Percentiles rank a stretch among this genome's conserved stretches.
These are phyloP conservation scores for Ampelomyces quisqualis DNA, from an alignment of 2,329 filamentous ascomycete genomes.

Conservation along the genomic window DNA sequence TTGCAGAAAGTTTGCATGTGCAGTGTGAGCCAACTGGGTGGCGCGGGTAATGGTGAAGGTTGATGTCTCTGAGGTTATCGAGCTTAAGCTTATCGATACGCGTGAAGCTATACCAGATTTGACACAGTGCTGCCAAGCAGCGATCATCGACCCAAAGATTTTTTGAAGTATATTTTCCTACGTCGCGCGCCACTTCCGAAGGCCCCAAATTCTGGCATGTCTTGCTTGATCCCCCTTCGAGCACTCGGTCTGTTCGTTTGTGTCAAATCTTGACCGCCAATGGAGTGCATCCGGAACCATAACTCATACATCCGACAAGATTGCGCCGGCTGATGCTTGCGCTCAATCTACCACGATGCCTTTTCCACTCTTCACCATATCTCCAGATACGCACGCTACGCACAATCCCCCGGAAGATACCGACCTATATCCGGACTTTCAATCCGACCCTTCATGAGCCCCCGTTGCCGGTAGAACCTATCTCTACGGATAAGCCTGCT, in stretches of 20 bases:
- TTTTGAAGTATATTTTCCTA: too few relatives aligned
- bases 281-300: background rate
- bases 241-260: background rate
- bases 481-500: too few relatives aligned
- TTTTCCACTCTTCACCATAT: constrained; percentile 18
- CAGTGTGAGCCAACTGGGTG: too few relatives aligned
- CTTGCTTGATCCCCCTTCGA: too few relatives aligned
- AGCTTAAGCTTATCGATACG: too few relatives aligned
- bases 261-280: background rate
- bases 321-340: constrained; percentile 27
- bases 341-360: constrained; percentile 23
- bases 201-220: background rate
- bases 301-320: background rate
- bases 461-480: too few relatives aligned
- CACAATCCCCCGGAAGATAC: constrained; percentile 26
- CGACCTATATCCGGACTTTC: constrained; percentile 28
- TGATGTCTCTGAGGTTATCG: too few relatives aligned
- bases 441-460: constrained; percentile 26
- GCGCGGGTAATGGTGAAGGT: too few relatives aligned
- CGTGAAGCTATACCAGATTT: too few relatives aligned
- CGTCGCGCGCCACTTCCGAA: background rate
- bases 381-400: constrained; percentile 24
- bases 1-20: too few relatives aligned
- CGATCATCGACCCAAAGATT: too few relatives aligned
- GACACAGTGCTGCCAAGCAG: too few relatives aligned